phyloP scores from a whole-genome alignment of 2,329 filamentous ascomycete species.

The Diaporthe sp. region DNA sequence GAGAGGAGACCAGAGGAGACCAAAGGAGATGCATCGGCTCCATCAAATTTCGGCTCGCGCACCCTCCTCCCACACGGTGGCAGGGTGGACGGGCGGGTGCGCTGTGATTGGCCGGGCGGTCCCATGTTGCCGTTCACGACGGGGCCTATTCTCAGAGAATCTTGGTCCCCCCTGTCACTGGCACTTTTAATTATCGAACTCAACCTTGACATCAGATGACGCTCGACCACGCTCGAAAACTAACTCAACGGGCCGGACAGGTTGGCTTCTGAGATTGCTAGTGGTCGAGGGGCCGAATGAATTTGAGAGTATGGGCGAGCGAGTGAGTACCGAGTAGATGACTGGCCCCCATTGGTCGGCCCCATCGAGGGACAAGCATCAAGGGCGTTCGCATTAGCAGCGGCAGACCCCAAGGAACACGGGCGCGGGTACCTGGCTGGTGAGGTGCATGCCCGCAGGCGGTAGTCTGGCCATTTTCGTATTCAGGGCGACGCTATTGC shows the following conservation, averaged over 20 bases:
- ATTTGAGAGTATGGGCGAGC: neutral
- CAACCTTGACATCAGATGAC: slow-evolving; percentile 26
- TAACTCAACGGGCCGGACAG: neutral
- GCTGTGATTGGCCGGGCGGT: slow-evolving; percentile 18
- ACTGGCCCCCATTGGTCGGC: neutral
- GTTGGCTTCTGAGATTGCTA: neutral
- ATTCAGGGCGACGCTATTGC: slow-evolving; percentile 26
- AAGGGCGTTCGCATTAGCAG: slow-evolving; percentile 18
- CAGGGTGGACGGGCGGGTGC: neutral
- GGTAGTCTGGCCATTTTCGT: slow-evolving; percentile 10
- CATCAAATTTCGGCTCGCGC: slow-evolving; percentile 26
- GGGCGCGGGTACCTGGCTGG: slow-evolving; percentile 16
- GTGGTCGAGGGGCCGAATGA: neutral
- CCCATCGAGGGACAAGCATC: neutral
- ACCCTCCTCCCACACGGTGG: slow-evolving; percentile 13
- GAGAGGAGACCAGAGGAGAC: neutral
- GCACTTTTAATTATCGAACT: slow-evolving; percentile 21
- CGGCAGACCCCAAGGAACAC: neutral
- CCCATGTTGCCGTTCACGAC: slow-evolving; percentile 21
- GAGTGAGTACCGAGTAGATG: neutral
- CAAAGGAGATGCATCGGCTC: slow-evolving; percentile 23
- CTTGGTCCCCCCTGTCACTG: slow-evolving; percentile 26
- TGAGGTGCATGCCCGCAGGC: neutral
- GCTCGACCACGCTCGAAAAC: slow-evolving; percentile 1
- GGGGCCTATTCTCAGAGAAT: slow-evolving; percentile 12